phyloP scores from a whole-genome alignment of 2,329 filamentous ascomycete species.

The Xylariaceae sp. region DNA sequence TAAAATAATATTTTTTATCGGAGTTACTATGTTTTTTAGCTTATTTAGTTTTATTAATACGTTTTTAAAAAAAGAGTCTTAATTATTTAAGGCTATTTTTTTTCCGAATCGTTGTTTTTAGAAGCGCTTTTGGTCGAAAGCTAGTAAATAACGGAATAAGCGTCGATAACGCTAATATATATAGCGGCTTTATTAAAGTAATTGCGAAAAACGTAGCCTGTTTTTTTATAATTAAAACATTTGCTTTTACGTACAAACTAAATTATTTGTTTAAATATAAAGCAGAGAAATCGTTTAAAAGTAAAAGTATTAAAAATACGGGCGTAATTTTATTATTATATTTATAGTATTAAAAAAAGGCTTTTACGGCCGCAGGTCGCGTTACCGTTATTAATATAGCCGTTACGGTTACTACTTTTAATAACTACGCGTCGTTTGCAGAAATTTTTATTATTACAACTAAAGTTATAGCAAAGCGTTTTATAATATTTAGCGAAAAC shows the following conservation, averaged over 20 bases:
- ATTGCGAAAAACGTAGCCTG: too few relatives aligned
- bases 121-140: background rate
- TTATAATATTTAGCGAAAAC: conserved; percentile 1
- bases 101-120: background rate
- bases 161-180: background rate
- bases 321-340: too few relatives aligned
- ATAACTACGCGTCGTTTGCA: too few relatives aligned
- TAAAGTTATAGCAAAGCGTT: too few relatives aligned
- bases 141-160: too few relatives aligned
- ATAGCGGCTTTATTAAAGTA: too few relatives aligned
- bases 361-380: background rate
- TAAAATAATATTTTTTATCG: background rate
- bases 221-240: background rate
- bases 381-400: background rate
- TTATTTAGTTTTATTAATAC: too few relatives aligned
- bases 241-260: background rate
- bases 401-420: too few relatives aligned
- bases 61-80: too few relatives aligned
- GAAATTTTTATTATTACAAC: too few relatives aligned
- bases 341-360: background rate
- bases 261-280: background rate
- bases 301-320: too few relatives aligned
- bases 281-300: background rate
- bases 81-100: background rate
- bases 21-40: background rate